A percentile compares a stretch with the other conserved stretches of the same genome.
Evolutionary conservation across 2,329 filamentous ascomycete species (phyloP).

Genomic region (Fusarium fujikuroi): DNA sequence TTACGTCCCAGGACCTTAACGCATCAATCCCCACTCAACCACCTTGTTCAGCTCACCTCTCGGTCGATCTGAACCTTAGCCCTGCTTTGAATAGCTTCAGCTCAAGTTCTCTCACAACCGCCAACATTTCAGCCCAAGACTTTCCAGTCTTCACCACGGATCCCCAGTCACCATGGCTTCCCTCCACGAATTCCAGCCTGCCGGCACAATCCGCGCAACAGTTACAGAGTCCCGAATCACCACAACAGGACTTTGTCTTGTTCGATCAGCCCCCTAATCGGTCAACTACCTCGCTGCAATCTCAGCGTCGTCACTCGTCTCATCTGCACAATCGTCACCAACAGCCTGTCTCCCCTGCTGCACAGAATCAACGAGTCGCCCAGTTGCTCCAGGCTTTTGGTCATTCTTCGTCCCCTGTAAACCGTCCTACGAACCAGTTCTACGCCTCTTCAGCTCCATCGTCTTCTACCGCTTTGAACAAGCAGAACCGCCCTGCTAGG

Average conservation of each 20-base stretch:
- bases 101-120: slow-evolving; percentile 67
- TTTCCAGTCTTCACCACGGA: slow-evolving; percentile 84
- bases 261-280: slow-evolving; percentile 65
- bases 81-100: slow-evolving; percentile 66
- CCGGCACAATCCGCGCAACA: slow-evolving; percentile 71
- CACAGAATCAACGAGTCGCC: slow-evolving; percentile 69
- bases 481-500: slow-evolving; percentile 63
- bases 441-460: slow-evolving; percentile 75
- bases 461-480: slow-evolving; percentile 67
- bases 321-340: slow-evolving; percentile 58
- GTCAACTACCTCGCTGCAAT: slow-evolving; percentile 53
- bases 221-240: slow-evolving; percentile 60
- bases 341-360: slow-evolving; percentile 50
- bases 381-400: slow-evolving; percentile 69
- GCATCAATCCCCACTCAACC: slow-evolving; percentile 59
- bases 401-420: slow-evolving; percentile 64
- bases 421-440: slow-evolving; percentile 69
- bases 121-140: slow-evolving; percentile 73
- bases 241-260: slow-evolving; percentile 81
- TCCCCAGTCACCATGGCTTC: slow-evolving; percentile 83
- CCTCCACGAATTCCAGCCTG: slow-evolving; percentile 72
- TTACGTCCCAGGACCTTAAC: slow-evolving; percentile 59
- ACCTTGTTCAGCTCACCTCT: slow-evolving; percentile 61
- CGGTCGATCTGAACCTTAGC: slow-evolving; percentile 76
- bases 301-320: slow-evolving; percentile 59